A percentile compares a stretch with the other conserved stretches of the same genome.
These are phyloP conservation scores for Cladosporium cucumerinum DNA, from an alignment of 2,329 filamentous ascomycete species.

Conservation along the genomic window DNA sequence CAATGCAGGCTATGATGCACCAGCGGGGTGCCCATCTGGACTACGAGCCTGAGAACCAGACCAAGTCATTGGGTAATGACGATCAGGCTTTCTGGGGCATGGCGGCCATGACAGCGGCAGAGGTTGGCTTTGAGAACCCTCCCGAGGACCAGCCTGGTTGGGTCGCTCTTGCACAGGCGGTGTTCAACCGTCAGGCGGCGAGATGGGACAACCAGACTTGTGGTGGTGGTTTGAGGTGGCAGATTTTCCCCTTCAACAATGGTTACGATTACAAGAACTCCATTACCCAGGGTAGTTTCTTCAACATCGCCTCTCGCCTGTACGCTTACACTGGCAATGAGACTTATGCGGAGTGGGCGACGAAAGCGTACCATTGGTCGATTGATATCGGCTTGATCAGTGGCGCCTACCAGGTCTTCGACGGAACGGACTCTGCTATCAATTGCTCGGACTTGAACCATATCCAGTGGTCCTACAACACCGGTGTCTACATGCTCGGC, in stretches of 20 bases:
- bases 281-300: slow-evolving; percentile 52
- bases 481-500: slow-evolving; percentile 46
- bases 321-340: slow-evolving; percentile 40
- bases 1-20: slow-evolving; percentile 56
- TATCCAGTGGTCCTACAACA: slow-evolving; percentile 48
- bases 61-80: slow-evolving; percentile 46
- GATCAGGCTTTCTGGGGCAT: slow-evolving; percentile 59
- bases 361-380: slow-evolving; percentile 38
- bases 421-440: slow-evolving; percentile 44
- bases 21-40: slow-evolving; percentile 58
- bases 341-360: slow-evolving; percentile 65
- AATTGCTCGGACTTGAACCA: slow-evolving; percentile 47
- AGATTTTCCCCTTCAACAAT: slow-evolving; percentile 46
- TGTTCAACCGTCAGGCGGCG: slow-evolving; percentile 39
- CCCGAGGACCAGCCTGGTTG: slow-evolving; percentile 40
- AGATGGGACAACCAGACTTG: slow-evolving; percentile 40
- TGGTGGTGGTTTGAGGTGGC: slow-evolving; percentile 39
- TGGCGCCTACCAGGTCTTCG: slow-evolving; percentile 46
- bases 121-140: slow-evolving; percentile 46
- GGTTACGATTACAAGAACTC: slow-evolving; percentile 50
- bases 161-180: slow-evolving; percentile 43
- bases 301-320: slow-evolving; percentile 46
- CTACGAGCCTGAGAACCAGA: slow-evolving; percentile 53
- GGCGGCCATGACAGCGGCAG: slow-evolving; percentile 54
- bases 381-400: slow-evolving; percentile 56